phyloP scores from a whole-genome alignment of 192 early-diverging fungal species.

The Haplosporangium gracile region DNA sequence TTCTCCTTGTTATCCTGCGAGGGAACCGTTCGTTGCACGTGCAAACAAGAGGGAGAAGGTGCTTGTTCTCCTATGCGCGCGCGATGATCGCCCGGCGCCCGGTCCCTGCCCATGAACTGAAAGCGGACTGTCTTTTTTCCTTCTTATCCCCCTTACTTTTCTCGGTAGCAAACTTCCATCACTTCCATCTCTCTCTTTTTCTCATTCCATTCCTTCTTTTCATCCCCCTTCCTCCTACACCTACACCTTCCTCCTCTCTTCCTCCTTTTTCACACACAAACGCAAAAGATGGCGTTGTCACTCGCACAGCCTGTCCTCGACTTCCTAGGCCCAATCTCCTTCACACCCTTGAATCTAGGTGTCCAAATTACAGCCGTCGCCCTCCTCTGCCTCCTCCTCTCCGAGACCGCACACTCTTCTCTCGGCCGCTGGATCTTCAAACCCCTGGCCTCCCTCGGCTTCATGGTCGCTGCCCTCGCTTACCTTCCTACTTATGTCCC shows the following conservation, averaged over 20 bases:
- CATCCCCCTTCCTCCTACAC: not conserved
- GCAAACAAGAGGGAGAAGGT: too few species aligned
- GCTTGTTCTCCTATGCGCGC: too few species aligned
- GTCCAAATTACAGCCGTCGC: slow-evolving; percentile 52
- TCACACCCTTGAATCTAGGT: slow-evolving; percentile 36
- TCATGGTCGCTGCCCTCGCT: slow-evolving; percentile 39
- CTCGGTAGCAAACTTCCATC: not conserved
- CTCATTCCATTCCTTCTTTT: slow-evolving; percentile 6
- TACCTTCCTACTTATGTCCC: slow-evolving; percentile 27
- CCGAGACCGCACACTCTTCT: slow-evolving; percentile 21
- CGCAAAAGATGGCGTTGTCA: not conserved
- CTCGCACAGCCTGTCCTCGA: slow-evolving; percentile 21
- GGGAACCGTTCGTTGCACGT: too few species aligned
- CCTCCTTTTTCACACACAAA: not conserved
- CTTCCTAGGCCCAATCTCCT: slow-evolving; percentile 24
- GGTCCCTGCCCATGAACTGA: too few species aligned
- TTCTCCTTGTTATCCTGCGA: too few species aligned
- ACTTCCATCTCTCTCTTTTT: not conserved
- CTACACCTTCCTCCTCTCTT: not conserved
- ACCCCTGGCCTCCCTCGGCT: slow-evolving; percentile 48
- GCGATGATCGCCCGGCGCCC: too few species aligned
- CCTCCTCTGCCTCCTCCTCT: slow-evolving; percentile 37
- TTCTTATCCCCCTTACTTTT: too few species aligned
- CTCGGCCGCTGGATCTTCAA: slow-evolving; percentile 46
- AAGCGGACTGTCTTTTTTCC: too few species aligned